Evolutionary conservation across 495 filamentous ascomycete genomes (phyloP).

Genomic region (Corynascus novoguineensis): DNA sequence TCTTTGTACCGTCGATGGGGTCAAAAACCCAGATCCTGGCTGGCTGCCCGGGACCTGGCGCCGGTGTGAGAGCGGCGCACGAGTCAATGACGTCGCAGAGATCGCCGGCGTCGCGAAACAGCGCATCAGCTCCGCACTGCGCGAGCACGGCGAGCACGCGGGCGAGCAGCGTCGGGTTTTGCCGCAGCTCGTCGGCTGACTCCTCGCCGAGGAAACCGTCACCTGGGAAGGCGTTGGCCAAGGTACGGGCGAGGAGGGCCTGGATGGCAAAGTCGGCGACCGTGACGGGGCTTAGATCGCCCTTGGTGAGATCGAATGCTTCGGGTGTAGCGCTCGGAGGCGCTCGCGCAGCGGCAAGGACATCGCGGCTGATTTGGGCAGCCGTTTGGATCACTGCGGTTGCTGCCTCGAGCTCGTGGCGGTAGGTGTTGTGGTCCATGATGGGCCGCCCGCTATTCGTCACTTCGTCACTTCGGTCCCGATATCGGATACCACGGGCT

Average conservation of each 20-base stretch:
- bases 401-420: constrained; percentile 30
- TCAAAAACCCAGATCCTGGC: constrained; percentile 60
- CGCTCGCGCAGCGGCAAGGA: constrained; percentile 25
- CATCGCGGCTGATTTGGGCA: constrained; percentile 34
- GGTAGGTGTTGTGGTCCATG: constrained; percentile 38
- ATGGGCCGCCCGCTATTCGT: background rate
- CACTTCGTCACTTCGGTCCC: background rate
- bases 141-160: constrained; percentile 46
- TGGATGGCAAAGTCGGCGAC: constrained; percentile 66
- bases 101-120: constrained; percentile 34
- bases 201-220: constrained; percentile 61
- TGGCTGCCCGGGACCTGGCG: constrained; percentile 30
- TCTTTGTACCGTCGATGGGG: constrained; percentile 66
- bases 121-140: constrained; percentile 16
- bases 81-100: constrained; percentile 60
- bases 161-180: constrained; percentile 44
- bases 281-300: constrained; percentile 57
- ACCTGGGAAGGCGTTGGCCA: constrained; percentile 49
- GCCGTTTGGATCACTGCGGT: constrained; percentile 31
- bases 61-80: constrained; percentile 34
- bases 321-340: background rate
- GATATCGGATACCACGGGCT: background rate
- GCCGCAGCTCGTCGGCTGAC: constrained; percentile 49
- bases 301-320: constrained; percentile 38
- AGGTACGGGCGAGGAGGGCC: constrained; percentile 53